Conservation (phyloP, 106 monocot species). For the Platanthera zijinensis region DNA sequence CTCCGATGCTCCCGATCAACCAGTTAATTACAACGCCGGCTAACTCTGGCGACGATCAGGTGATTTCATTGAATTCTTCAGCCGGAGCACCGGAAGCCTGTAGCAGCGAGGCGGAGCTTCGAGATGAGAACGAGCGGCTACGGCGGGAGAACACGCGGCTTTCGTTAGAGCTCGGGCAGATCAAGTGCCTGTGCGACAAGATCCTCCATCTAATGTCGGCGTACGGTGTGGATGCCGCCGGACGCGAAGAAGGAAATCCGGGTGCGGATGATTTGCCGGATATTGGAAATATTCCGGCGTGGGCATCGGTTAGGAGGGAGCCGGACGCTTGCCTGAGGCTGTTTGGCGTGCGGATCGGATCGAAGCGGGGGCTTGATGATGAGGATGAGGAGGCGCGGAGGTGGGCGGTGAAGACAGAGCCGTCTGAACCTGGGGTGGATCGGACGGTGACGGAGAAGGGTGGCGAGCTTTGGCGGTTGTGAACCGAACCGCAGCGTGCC, state of each 20-base stretch:
- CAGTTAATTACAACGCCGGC: not conserved
- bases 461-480: no score
- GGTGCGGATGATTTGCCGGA: not conserved
- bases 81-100: not conserved
- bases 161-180: slow-evolving; percentile 44
- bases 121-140: slow-evolving; percentile 60
- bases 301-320: slow-evolving; percentile 6
- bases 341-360: slow-evolving; percentile 56
- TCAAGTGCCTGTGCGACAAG: slow-evolving; percentile 56
- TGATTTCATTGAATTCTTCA: slow-evolving; percentile 9
- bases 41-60: slow-evolving; percentile 22
- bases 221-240: not conserved
- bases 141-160: slow-evolving; percentile 51
- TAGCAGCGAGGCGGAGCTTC: slow-evolving; percentile 27
- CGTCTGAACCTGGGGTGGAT: no score
- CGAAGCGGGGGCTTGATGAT: slow-evolving; percentile 17
- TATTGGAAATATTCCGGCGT: slow-evolving; percentile 28
- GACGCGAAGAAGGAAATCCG: not conserved
- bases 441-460: no score
- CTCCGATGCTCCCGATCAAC: not conserved
- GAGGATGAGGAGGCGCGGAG: no score
- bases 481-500: no score
- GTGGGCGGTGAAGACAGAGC: no score
- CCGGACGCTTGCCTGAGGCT: slow-evolving; percentile 18
- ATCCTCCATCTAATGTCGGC: slow-evolving; percentile 46